A percentile compares a stretch with the other conserved stretches of the same genome.
Conservation (phyloP, 305 asterid genomes). For the Salvia sclarea region DNA sequence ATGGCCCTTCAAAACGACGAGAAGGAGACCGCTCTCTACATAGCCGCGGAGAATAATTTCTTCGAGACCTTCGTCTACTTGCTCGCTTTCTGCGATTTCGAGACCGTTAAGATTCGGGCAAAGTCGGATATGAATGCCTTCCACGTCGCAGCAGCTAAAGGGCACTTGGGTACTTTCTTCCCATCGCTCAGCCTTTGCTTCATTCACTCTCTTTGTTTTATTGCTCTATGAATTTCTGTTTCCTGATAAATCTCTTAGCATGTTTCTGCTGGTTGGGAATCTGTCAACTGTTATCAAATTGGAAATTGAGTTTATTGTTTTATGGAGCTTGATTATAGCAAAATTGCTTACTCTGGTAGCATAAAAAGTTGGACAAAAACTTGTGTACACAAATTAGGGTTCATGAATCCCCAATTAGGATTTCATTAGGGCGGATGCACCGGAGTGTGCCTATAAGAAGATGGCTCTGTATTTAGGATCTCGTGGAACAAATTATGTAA, state of each 20-base stretch:
- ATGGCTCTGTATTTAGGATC: constrained; percentile 9
- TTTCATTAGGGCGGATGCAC: no score
- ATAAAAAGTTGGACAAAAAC: not conserved
- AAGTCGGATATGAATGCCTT: constrained; percentile 81
- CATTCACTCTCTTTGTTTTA: not conserved
- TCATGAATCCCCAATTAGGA: no score
- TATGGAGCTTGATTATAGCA: constrained; percentile 13
- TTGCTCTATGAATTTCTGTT: constrained; percentile 2
- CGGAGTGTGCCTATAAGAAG: no score
- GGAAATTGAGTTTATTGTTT: not conserved
- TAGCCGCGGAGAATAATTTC: constrained; percentile 74
- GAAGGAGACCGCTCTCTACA: constrained; percentile 75
- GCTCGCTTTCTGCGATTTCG: constrained; percentile 69
- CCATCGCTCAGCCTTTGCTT: constrained; percentile 2
- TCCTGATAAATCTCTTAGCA: not conserved
- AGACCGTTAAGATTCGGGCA: constrained; percentile 60
- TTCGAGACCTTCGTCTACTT: constrained; percentile 51
- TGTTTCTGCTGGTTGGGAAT: constrained; percentile 11
- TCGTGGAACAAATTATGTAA: not conserved
- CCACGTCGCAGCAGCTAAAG: constrained; percentile 81
- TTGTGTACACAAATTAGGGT: no score
- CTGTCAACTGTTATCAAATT: not conserved
- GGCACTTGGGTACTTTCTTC: constrained; percentile 62
- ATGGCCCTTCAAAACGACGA: constrained; percentile 74
- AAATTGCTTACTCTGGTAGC: not conserved